These are phyloP conservation scores for Scleromitrula shiraiana DNA, from an alignment of 2,329 filamentous ascomycete species.

Conservation along the genomic window DNA sequence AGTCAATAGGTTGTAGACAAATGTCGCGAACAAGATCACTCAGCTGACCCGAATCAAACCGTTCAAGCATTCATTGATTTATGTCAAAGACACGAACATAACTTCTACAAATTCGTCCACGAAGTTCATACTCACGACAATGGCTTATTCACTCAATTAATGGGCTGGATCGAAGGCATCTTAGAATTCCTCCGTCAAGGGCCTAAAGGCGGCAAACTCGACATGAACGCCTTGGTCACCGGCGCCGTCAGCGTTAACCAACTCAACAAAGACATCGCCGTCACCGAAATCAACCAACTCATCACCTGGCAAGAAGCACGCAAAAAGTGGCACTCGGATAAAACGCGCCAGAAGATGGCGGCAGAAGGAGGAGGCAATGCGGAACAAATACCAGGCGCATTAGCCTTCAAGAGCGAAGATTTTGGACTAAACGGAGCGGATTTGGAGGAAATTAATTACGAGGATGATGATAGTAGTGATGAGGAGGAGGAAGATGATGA, in stretches of 20 bases:
- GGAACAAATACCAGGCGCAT: conserved; percentile 44
- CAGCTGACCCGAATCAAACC: conserved; percentile 93
- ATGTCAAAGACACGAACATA: conserved; percentile 88
- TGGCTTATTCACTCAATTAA: conserved; percentile 88
- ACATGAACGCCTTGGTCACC: conserved; percentile 90
- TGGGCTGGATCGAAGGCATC: conserved; percentile 96
- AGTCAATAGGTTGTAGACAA: conserved; percentile 49
- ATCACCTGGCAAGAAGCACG: conserved; percentile 91
- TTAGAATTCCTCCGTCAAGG: conserved; percentile 87
- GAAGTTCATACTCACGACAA: conserved; percentile 97
- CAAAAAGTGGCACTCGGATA: conserved; percentile 97
- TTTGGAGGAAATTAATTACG: conserved; percentile 76
- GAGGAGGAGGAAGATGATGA: conserved; percentile 70
- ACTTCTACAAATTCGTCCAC: conserved; percentile 98
- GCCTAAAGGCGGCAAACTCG: conserved; percentile 74
- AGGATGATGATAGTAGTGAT: conserved; percentile 54
- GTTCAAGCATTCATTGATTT: conserved; percentile 97
- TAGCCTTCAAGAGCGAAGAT: conserved; percentile 67
- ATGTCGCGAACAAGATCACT: conserved; percentile 68
- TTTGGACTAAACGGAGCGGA: conserved; percentile 87
- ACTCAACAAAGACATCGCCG: conserved; percentile 64
- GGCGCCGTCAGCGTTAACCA: conserved; percentile 60
- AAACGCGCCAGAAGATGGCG: conserved; percentile 98
- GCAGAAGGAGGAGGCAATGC: conserved; percentile 56
- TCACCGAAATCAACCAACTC: conserved; percentile 73